Evolutionary conservation across 768 basidiomycete species (phyloP).

Genomic region (Brasilioporus rufonigricans): DNA sequence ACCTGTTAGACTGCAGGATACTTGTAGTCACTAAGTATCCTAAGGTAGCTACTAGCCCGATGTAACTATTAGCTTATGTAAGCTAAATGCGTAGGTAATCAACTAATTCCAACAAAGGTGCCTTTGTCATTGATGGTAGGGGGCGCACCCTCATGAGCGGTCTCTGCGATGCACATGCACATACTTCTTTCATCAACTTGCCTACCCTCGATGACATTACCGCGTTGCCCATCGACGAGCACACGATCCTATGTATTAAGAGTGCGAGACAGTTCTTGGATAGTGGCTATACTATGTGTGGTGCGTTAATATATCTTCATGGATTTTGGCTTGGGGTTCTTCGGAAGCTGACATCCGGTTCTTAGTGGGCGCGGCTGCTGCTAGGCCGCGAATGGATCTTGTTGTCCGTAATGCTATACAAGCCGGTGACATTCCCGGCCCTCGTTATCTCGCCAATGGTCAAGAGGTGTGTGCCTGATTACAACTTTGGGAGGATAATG

Average conservation of each 20-base stretch:
- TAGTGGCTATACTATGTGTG: conserved; percentile 39
- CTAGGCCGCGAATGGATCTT: conserved; percentile 32
- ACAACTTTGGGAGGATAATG: too few relatives aligned
- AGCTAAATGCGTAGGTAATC: too few relatives aligned
- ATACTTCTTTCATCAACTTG: conserved; percentile 32
- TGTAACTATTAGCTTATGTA: too few relatives aligned
- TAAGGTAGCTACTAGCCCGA: too few relatives aligned
- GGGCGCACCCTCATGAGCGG: conserved; percentile 38
- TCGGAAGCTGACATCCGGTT: background rate
- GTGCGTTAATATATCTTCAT: conserved; percentile 8
- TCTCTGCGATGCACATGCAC: conserved; percentile 36
- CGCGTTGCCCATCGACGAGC: conserved; percentile 31
- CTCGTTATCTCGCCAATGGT: conserved; percentile 35
- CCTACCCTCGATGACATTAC: conserved; percentile 30
- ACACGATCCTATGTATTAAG: conserved; percentile 29
- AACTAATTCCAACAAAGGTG: too few relatives aligned
- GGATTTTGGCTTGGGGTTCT: background rate
- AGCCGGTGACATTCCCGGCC: conserved; percentile 33
- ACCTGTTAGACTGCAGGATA: too few relatives aligned
- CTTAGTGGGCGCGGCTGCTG: conserved; percentile 36
- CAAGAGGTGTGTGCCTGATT: conserved; percentile 29
- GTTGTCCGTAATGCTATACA: conserved; percentile 36
- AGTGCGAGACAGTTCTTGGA: conserved; percentile 35
- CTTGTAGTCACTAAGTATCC: too few relatives aligned
- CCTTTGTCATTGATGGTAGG: conserved; percentile 27